Evolutionary conservation across 192 early-diverging fungal species (phyloP), one percentile per base, ranked within the genome.

Genomic region (Backusella liffmaniae): DNA sequence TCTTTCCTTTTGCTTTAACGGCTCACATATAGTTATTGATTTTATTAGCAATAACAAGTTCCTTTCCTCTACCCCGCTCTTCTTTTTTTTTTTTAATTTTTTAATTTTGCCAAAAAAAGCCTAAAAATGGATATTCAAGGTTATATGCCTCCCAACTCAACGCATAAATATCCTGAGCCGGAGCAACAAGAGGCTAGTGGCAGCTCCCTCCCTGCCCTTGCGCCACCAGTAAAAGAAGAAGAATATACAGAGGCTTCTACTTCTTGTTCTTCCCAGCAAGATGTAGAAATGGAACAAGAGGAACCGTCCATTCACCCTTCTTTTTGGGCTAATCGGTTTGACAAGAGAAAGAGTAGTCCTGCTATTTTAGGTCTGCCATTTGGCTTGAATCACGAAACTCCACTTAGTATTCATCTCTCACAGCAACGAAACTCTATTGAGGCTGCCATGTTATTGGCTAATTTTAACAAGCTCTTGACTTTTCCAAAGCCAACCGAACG

Each of bases 291-390:
- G 23, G 53, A 59, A 59, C 21, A 59, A 26, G 53, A 21, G 5
- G 53, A 59, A 21, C 53, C 4, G 53, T 59, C 26, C 53, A 59
- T 59, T 59, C 53, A 12, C 18, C 21, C 56, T 29, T 44, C 21
- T 62, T 44, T 70, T 13, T 46, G 37, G 41, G 37, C 69, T 6
- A 21, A 59, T 59, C 23, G 53, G 53, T 59, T 59, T 59, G 79
- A 80, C n/a, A 80, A 80, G 49, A 59, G 79, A 49, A 80, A 80
- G 39, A 80, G 79, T 68, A 80, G 79, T 73, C 79, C 79, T 15
- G 79, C 79, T 41, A 75, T 75, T 39, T 51, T 77, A 1, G 76
- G 76, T 26, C 53, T 77, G 13, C 53, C 53, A 59, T 72, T 77
- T 12, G 76, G 59, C 41, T 26, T 77, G 18, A 36, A 42, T 9